A percentile compares a stretch with the other conserved stretches of the same genome.
phyloP scores from a whole-genome alignment of 192 early-diverging fungal species.

The Rhizoclosmatium globosum region DNA sequence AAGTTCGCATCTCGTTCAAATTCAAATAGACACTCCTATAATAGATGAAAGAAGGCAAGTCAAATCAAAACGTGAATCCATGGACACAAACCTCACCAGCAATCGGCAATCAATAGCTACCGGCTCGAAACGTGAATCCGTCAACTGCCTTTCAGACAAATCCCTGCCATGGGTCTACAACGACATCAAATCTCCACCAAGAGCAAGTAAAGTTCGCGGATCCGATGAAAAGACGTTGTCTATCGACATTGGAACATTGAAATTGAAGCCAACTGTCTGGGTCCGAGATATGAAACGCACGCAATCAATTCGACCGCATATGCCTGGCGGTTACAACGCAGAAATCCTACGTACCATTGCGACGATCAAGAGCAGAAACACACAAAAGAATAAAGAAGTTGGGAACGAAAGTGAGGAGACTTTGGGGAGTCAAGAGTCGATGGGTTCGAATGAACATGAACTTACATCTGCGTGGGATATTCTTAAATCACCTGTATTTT shows the following conservation, averaged over 20 bases:
- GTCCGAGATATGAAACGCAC: background rate
- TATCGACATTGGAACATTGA: too few species aligned
- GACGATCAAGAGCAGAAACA: background rate
- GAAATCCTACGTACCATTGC: background rate
- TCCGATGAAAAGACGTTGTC: too few species aligned
- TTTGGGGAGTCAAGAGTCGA: too few species aligned
- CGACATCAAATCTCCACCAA: background rate
- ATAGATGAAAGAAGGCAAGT: too few species aligned
- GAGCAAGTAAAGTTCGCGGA: too few species aligned
- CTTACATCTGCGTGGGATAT: conserved; percentile 33
- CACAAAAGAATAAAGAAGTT: background rate
- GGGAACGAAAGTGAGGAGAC: background rate
- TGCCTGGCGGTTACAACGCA: background rate
- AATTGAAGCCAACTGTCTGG: too few species aligned
- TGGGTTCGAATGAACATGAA: background rate
- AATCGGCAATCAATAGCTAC: too few species aligned
- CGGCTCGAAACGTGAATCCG: too few species aligned
- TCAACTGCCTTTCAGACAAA: background rate
- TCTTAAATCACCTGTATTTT: conserved; percentile 40
- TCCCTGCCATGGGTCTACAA: background rate
- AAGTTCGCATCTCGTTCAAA: too few species aligned
- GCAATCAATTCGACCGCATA: background rate
- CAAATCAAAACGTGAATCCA: too few species aligned
- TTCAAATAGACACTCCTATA: too few species aligned
- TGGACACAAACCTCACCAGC: too few species aligned